phyloP scores from a whole-genome alignment of 177 flowering plant species.

The Vitis hybrid region DNA sequence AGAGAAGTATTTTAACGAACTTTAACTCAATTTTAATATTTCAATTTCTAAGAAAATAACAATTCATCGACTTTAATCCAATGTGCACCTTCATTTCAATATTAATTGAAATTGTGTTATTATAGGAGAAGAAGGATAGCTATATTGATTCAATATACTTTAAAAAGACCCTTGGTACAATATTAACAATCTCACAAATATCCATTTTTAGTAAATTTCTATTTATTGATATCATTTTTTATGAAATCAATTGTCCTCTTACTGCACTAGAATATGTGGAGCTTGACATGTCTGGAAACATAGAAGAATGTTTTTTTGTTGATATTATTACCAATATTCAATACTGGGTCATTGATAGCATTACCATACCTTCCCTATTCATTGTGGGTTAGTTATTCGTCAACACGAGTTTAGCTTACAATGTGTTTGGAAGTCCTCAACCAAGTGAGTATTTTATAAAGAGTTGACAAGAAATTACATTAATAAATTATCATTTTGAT shows the following conservation, averaged over 20 bases:
- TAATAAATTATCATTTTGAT: background rate
- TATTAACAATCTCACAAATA: constrained; percentile 22
- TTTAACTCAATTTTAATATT: too few species aligned
- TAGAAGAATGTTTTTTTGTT: too few species aligned
- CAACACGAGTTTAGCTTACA: constrained; percentile 12
- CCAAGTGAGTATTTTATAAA: constrained; percentile 12
- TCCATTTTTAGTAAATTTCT: constrained; percentile 10
- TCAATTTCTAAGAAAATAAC: background rate
- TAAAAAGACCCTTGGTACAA: constrained; percentile 9
- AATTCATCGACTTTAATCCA: background rate
- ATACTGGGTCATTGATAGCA: too few species aligned
- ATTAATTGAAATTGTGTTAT: constrained; percentile 1
- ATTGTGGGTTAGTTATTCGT: constrained; percentile 13
- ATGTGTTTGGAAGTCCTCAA: constrained; percentile 14
- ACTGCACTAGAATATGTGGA: constrained; percentile 4
- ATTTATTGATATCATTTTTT: constrained; percentile 20
- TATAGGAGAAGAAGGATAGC: constrained; percentile 15
- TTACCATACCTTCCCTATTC: constrained; percentile 11
- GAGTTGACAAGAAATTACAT: constrained; percentile 17
- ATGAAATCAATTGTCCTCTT: constrained; percentile 15
- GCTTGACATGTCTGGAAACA: too few species aligned
- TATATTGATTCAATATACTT: constrained; percentile 12
- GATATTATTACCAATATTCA: too few species aligned
- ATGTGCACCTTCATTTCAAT: too few species aligned
- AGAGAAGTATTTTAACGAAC: too few species aligned